These are phyloP conservation scores for Withania somnifera DNA, from an alignment of 305 asterid species.

Conservation along the genomic window DNA sequence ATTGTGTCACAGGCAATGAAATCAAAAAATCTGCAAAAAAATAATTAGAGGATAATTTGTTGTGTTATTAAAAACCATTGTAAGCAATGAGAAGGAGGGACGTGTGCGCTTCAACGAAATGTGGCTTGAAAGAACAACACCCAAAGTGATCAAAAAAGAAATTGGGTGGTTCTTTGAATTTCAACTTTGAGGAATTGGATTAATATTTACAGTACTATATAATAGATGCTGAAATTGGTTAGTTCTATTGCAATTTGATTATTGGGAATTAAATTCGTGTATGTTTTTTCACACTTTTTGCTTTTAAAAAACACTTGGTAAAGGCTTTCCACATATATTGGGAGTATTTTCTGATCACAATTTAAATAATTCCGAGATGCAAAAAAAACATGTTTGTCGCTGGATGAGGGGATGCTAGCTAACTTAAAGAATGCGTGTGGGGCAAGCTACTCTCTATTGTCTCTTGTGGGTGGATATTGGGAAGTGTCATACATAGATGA, in stretches of 20 bases:
- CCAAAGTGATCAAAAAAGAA: neutral
- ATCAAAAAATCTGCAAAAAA: neutral
- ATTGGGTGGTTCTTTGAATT: neutral
- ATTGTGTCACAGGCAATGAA: no score
- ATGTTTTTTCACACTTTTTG: neutral
- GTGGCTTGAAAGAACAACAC: neutral
- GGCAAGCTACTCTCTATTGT: neutral
- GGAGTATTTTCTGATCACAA: neutral
- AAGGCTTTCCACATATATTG: neutral
- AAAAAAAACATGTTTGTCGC: neutral
- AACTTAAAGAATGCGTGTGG: neutral
- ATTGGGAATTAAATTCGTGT: neutral
- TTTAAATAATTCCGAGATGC: neutral
- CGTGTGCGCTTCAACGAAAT: neutral
- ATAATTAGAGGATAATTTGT: neutral
- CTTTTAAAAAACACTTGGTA: neutral
- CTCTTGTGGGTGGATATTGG: neutral
- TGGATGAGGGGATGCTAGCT: neutral
- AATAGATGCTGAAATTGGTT: neutral
- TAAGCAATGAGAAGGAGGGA: neutral
- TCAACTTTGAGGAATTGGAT: neutral
- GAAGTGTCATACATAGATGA: no score
- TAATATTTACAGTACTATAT: neutral
- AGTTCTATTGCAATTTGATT: neutral
- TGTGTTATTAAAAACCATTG: neutral